Evolutionary conservation across 1,284 basidiomycete species (phyloP).

Genomic region (Tylopilus sp.): DNA sequence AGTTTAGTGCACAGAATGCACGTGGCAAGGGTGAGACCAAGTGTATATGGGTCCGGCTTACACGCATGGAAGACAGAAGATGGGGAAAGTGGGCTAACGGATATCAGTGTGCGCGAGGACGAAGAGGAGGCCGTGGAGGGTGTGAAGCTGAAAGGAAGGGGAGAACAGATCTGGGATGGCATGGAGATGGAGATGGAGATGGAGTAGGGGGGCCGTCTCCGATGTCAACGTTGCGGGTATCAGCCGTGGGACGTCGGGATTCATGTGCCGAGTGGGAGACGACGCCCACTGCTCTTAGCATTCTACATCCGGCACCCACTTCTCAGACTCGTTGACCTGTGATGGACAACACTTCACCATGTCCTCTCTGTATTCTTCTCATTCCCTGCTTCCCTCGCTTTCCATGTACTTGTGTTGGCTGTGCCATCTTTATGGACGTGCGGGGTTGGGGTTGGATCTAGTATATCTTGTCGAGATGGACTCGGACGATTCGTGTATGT

Average conservation of each 20-base stretch:
- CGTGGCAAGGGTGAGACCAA: background rate
- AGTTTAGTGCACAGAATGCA: background rate
- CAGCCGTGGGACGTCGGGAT: background rate
- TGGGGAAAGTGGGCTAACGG: slow-evolving; percentile 25
- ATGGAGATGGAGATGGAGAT: slow-evolving; percentile 63
- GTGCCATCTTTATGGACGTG: too few species aligned
- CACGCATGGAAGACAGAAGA: slow-evolving; percentile 30
- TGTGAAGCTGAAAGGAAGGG: slow-evolving; percentile 46
- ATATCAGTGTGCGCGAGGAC: slow-evolving; percentile 33
- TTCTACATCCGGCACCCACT: background rate
- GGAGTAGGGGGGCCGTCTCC: slow-evolving; percentile 22
- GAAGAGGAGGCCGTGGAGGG: slow-evolving; percentile 30
- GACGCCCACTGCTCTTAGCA: background rate
- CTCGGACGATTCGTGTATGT: background rate
- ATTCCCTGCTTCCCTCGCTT: background rate
- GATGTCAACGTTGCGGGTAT: background rate
- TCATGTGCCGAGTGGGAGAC: background rate
- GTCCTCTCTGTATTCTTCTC: background rate
- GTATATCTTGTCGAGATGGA: background rate
- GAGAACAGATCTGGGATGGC: slow-evolving; percentile 58
- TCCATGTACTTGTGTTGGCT: background rate
- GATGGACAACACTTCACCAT: background rate
- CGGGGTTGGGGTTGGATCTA: background rate
- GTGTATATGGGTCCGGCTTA: slow-evolving; percentile 1
- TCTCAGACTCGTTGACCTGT: too few species aligned